Evolutionary conservation across 2,329 filamentous ascomycete species (phyloP).

Genomic region (Teratosphaeria epicoccoides): DNA sequence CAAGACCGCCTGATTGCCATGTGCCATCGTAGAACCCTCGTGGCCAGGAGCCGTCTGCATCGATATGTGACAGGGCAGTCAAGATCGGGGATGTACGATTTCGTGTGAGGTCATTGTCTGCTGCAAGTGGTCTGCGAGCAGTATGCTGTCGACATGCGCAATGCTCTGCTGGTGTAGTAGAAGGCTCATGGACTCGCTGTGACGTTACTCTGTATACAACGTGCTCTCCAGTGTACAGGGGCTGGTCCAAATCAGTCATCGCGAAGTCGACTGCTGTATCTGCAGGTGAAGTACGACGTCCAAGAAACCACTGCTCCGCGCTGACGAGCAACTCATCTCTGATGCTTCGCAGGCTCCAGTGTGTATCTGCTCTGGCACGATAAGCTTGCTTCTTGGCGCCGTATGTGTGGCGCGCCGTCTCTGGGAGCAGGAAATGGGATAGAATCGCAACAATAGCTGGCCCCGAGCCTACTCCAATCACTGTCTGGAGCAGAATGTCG

Average conservation of each 20-base stretch:
- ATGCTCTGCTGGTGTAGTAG: too few species aligned
- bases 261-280: neutral
- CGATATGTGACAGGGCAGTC: neutral
- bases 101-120: neutral
- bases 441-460: constrained; percentile 29
- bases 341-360: neutral
- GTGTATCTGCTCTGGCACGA: constrained; percentile 14
- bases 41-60: neutral
- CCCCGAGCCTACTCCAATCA: constrained; percentile 31
- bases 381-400: constrained; percentile 28
- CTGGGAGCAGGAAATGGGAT: constrained; percentile 33
- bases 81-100: neutral
- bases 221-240: neutral
- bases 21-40: constrained; percentile 1
- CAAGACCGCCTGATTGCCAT: constrained; percentile 9
- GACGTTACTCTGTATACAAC: neutral
- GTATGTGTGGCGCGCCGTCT: constrained; percentile 30
- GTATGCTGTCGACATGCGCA: neutral
- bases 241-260: neutral
- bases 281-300: neutral
- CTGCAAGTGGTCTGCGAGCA: neutral
- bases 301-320: neutral
- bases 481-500: constrained; percentile 31
- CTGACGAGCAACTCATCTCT: neutral
- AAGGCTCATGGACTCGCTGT: neutral